These are phyloP conservation scores for Tausonia pullulans DNA, from an alignment of 1,284 basidiomycete species.

Conservation along the genomic window DNA sequence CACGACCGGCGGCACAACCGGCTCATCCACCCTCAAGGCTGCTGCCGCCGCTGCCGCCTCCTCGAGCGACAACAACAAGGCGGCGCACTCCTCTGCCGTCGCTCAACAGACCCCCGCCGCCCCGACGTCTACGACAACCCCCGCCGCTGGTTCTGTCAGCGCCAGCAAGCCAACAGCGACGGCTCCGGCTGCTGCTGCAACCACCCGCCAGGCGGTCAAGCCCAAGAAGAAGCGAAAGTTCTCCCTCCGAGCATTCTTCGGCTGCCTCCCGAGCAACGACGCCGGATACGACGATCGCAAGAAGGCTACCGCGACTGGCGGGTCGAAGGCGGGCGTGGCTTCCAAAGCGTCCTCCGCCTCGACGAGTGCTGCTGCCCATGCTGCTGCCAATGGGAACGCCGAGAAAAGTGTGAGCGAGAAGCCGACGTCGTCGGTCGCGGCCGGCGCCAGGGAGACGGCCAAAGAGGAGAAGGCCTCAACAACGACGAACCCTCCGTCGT, in stretches of 20 bases:
- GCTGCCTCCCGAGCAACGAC: conserved; percentile 8
- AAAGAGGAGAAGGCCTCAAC: background rate
- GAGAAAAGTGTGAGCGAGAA: background rate
- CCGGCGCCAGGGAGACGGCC: background rate
- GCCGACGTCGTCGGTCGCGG: background rate
- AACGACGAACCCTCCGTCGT: background rate
- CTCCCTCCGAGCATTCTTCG: background rate
- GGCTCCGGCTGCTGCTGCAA: conserved; percentile 7
- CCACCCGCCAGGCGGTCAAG: background rate
- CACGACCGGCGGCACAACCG: too few relatives aligned
- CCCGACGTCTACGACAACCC: background rate
- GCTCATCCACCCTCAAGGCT: background rate
- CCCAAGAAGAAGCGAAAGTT: conserved; percentile 6
- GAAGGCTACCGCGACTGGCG: background rate
- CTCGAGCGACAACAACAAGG: too few relatives aligned
- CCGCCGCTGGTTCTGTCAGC: background rate
- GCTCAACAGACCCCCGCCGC: too few relatives aligned
- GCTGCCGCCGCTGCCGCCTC: background rate
- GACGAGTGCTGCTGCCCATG: background rate
- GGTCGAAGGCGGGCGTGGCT: too few relatives aligned
- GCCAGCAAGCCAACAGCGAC: conserved; percentile 1
- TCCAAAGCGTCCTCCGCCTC: too few relatives aligned
- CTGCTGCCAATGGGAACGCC: background rate
- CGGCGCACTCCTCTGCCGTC: too few relatives aligned
- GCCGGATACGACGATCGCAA: background rate